Evolutionary conservation across 805 yeast genomes (phyloP), one percentile per base, ranked within the genome.

Genomic region (Metschnikowia anglica): DNA sequence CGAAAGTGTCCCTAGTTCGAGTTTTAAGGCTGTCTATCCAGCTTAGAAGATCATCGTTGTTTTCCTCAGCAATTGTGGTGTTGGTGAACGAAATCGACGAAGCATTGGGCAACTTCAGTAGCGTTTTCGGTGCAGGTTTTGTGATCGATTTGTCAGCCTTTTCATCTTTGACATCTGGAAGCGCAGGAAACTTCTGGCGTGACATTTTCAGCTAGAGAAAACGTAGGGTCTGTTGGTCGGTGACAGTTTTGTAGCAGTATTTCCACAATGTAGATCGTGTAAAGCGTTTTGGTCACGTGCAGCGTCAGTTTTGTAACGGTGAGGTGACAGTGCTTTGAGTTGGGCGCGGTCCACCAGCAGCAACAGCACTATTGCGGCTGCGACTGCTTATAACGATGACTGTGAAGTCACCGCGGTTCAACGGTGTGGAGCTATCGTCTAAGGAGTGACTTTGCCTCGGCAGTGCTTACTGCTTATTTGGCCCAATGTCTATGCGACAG

Each of bases 1-100:
- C 42, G 17, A 52, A 40, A 6, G 50, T 48, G 3, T 32, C 26
- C 15, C 34, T 24, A 4, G 47, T 52, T 29, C 52, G 46, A 28
- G 40, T 36, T 27, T 52, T 49, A 17, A 52, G 43, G 13, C 48
- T 39, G 19, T 52, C 55, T 9, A 52, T 52, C 55, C 55, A 52
- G 27, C 34, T 36, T 31, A 52, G 33, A 15, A 50, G 48, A n/a
- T 41, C 29, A 41, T 43, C 47, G 24, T 34, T 46, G 9, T 27
- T 32, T 10, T 39, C 41, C 16, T 37, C 40, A 19, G 48, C 25
- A 34, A 41, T 23, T 18, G 39, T 31, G 34, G 21, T 34, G 23
- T 29, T 34, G 12, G 43, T 18, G 27, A 34, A 27, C 30, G 37
- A 34, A 34, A 34, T 20, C 19, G 39, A 34, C 29, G 43, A 24